phyloP scores from a whole-genome alignment of 768 basidiomycete species.

The Termitomyces sp. region DNA sequence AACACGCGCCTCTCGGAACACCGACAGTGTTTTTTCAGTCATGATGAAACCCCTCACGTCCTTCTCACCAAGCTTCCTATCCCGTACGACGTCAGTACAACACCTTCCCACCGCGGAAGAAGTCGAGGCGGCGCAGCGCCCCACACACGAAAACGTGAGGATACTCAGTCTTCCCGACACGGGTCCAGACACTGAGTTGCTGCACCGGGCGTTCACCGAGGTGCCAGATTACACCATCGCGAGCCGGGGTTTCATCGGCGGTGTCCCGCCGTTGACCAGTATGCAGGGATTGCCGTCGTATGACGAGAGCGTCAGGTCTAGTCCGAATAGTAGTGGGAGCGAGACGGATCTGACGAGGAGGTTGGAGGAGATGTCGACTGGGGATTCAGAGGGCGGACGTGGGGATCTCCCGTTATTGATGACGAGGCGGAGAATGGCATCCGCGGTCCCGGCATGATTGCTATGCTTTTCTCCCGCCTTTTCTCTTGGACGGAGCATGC shows the following conservation, averaged over 20 bases:
- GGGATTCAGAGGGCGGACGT: neutral
- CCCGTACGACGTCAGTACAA: conserved; percentile 5
- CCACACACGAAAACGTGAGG: conserved; percentile 7
- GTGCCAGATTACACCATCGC: conserved; percentile 88
- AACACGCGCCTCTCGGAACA: conserved; percentile 42
- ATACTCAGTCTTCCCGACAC: conserved; percentile 12
- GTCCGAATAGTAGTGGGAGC: conserved; percentile 1
- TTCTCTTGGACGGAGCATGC: neutral
- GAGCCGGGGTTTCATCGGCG: conserved; percentile 83
- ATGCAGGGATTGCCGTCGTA: conserved; percentile 81
- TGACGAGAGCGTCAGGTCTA: conserved; percentile 50
- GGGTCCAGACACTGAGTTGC: conserved; percentile 24
- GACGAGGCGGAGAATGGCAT: neutral
- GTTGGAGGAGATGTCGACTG: conserved; percentile 8
- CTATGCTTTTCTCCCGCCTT: too few relatives aligned
- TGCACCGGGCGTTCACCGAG: conserved; percentile 63
- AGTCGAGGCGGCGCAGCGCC: conserved; percentile 12
- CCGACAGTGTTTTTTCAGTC: conserved; percentile 46
- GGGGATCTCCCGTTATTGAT: neutral
- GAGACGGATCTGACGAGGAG: conserved; percentile 16
- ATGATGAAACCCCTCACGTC: conserved; percentile 61
- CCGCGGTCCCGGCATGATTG: neutral
- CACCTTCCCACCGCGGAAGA: conserved; percentile 1
- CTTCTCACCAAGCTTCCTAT: conserved; percentile 35
- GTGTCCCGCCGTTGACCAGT: conserved; percentile 79